Base-by-base conservation (phyloP, 2,329 filamentous ascomycete genomes). In the Clarireedia paspali region DNA sequence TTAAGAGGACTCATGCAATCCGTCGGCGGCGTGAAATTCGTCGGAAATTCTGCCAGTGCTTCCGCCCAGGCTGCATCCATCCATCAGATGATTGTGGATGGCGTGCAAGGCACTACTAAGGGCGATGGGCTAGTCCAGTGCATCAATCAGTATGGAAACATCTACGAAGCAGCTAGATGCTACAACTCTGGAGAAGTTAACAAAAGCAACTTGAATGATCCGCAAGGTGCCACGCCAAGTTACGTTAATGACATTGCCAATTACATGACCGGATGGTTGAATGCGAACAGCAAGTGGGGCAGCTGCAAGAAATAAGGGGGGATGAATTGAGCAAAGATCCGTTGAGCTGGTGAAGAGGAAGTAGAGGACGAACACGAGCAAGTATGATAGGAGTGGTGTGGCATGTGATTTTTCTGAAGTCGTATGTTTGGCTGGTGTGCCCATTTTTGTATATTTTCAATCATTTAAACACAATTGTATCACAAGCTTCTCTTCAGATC, bases 191-290 rank as follows among this genome's bases (percentile, higher is more conserved):
- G 66, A 1, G 47, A 50, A 17, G 62, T 69, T 27, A 57, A 67
- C 42, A 55, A 60, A 24, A 57, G 46, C 36, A 56, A 69, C 53
- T 38, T 69, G 52, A 63, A 59, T 30, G 60, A 67, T 48, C 59
- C 60, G 9, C 26, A 58, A 24, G 63, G 64, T 6, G 62, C 63
- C 26, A 67, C 67, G 23, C 50, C 58, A 53, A 62, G 59, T 47
- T 69, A 69, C 54, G 67, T 68, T 56, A 63, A 54, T 26, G 67
- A 69, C 49, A 57, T 69, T 53, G 67, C 67, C 17, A 69, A 69
- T 38, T 59, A 65, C 7, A 58, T 58, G 51, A 59, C 48, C 3
- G 55, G 55, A 5, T 55, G 53, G 53, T 38, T 55, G 53, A 15
- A 55, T 36, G 53, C 53, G 2, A n/a, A 39, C 7, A 47, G 49